A percentile compares a stretch with the other conserved stretches of the same genome.
Evolutionary conservation across 305 asterid genomes (phyloP).

Genomic region (Fraxinus nigra): DNA sequence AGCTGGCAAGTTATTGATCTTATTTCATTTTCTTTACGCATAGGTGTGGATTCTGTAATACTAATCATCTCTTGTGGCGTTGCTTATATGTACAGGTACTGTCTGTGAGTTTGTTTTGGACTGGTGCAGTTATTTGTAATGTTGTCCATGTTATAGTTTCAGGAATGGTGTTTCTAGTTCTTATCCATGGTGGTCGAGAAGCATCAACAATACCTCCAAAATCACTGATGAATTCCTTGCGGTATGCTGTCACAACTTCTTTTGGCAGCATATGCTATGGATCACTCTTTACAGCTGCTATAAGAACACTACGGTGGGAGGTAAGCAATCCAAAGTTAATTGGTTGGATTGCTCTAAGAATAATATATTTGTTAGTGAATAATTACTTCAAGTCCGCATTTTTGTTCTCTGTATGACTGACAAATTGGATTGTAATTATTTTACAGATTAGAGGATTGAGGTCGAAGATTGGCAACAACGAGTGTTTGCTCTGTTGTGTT

Average conservation of each 20-base stretch:
- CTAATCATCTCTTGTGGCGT: slow-evolving; percentile 9
- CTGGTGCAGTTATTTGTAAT: slow-evolving; percentile 97
- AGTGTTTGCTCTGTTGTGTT: slow-evolving; percentile 93
- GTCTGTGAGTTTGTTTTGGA: slow-evolving; percentile 92
- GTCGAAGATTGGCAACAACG: slow-evolving; percentile 92
- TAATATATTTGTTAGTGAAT: neutral
- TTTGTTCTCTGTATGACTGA: no score
- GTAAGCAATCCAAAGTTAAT: slow-evolving; percentile 32
- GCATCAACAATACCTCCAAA: slow-evolving; percentile 83
- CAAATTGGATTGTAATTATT: slow-evolving; percentile 8
- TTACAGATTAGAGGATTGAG: slow-evolving; percentile 93
- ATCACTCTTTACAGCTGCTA: slow-evolving; percentile 96
- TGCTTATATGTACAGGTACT: slow-evolving; percentile 55
- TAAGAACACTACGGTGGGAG: slow-evolving; percentile 94
- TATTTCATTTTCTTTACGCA: slow-evolving; percentile 25
- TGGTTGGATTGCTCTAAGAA: neutral
- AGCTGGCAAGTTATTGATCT: slow-evolving; percentile 97
- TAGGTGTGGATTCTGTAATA: neutral
- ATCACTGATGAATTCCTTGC: slow-evolving; percentile 61
- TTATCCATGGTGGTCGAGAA: slow-evolving; percentile 79
- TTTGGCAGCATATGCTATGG: slow-evolving; percentile 99
- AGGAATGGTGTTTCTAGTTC: slow-evolving; percentile 89
- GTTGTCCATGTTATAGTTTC: slow-evolving; percentile 87
- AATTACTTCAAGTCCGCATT: no score
- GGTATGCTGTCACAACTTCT: slow-evolving; percentile 79